phyloP scores from a whole-genome alignment of 805 yeast genomes.

The Ogataea ramenticola region DNA sequence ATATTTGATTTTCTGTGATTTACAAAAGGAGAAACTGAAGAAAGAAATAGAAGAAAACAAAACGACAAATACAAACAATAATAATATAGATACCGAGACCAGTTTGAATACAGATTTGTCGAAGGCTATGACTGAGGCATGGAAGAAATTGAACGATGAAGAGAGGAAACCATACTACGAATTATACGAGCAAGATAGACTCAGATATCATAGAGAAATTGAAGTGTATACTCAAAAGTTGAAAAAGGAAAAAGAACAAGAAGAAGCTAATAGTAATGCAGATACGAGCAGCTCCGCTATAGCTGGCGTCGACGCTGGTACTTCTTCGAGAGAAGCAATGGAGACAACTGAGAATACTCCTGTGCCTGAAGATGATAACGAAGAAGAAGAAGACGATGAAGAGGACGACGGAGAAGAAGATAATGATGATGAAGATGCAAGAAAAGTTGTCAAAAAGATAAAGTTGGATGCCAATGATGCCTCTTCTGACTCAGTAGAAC shows the following conservation, averaged over 20 bases:
- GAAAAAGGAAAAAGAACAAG: conserved; percentile 1
- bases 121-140: conserved; percentile 72
- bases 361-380: not conserved
- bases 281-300: no score
- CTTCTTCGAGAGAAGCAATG: no score
- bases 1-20: conserved; percentile 78
- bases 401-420: not conserved
- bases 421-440: not conserved
- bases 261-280: conserved; percentile 2
- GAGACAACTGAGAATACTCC: not conserved
- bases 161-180: conserved; percentile 68
- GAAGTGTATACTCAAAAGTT: conserved; percentile 28
- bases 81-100: conserved; percentile 1
- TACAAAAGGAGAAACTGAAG: conserved; percentile 68
- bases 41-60: conserved; percentile 43
- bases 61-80: conserved; percentile 39
- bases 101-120: conserved; percentile 50
- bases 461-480: conserved; percentile 1
- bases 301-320: no score
- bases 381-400: not conserved
- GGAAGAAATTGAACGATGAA: conserved; percentile 69
- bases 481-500: not conserved
- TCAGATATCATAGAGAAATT: conserved; percentile 70
- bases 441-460: not conserved
- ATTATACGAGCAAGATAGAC: conserved; percentile 70